Conservation (phyloP, 2,329 filamentous ascomycete species). For the Pseudogymnoascus verrucosus region DNA sequence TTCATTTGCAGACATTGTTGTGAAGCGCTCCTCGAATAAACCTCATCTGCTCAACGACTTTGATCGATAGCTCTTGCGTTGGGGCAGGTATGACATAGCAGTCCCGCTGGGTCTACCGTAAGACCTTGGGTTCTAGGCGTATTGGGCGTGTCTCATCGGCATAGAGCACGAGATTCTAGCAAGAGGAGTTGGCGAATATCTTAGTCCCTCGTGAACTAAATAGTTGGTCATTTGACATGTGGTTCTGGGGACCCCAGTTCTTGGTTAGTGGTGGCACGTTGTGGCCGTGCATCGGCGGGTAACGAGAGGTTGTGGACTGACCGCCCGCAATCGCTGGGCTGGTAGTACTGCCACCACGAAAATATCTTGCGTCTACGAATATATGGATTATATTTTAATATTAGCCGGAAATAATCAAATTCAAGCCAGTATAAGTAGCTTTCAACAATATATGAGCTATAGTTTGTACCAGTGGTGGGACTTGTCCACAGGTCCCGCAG, state of each 20-base stretch:
- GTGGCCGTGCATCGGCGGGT: neutral
- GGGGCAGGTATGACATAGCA: constrained; percentile 8
- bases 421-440: neutral
- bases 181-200: neutral
- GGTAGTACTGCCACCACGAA: neutral
- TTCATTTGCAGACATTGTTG: constrained; percentile 7
- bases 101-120: neutral
- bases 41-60: neutral
- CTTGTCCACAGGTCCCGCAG: neutral
- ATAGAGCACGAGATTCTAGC: constrained; percentile 2
- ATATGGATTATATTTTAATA: neutral
- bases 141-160: neutral
- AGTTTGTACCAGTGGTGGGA: neutral
- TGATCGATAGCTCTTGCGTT: neutral
- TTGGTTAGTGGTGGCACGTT: constrained; percentile 4
- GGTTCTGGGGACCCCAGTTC: constrained; percentile 3
- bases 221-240: constrained; percentile 5
- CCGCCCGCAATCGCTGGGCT: neutral
- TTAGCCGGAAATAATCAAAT: neutral
- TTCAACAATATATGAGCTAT: neutral
- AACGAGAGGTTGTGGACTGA: neutral
- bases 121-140: constrained; percentile 4
- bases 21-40: neutral
- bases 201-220: neutral
- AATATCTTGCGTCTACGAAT: neutral